A percentile compares a stretch with the other conserved stretches of the same genome.
Evolutionary conservation across 2,329 filamentous ascomycete species (phyloP).

Genomic region (Neopestalotiopsis sp.): DNA sequence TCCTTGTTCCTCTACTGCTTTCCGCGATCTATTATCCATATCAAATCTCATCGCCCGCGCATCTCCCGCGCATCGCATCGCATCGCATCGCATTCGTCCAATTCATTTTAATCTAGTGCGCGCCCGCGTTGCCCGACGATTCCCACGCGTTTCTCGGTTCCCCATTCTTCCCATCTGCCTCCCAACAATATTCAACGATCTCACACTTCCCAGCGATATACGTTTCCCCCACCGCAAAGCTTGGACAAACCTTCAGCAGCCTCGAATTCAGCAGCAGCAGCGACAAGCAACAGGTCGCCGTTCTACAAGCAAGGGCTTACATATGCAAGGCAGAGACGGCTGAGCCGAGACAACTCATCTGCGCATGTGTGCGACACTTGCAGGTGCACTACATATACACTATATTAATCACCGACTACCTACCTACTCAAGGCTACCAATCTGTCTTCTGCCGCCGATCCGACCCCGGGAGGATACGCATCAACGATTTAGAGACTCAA

Average conservation of each 20-base stretch:
- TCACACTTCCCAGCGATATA: background rate
- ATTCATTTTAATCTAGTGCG: constrained; percentile 10
- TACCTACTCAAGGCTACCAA: too few species aligned
- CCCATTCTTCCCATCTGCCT: background rate
- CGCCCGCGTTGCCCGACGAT: constrained; percentile 9
- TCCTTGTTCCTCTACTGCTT: background rate
- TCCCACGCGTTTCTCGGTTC: background rate
- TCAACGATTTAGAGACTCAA: background rate
- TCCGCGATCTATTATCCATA: background rate
- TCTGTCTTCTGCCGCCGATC: background rate
- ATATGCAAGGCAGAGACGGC: constrained; percentile 2
- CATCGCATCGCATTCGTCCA: constrained; percentile 10
- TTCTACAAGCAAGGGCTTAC: background rate
- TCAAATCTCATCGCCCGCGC: constrained; percentile 9
- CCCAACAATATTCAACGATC: constrained; percentile 3
- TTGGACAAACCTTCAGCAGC: background rate
- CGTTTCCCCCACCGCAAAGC: background rate
- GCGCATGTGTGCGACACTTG: background rate
- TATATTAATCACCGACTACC: too few species aligned
- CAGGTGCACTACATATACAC: background rate
- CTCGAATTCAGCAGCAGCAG: background rate
- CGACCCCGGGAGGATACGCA: background rate
- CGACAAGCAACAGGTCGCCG: background rate
- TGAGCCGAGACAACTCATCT: constrained; percentile 8
- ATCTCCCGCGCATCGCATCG: background rate